phyloP scores from a whole-genome alignment of 1,284 basidiomycete species.

The Microbotryum scabiosae region DNA sequence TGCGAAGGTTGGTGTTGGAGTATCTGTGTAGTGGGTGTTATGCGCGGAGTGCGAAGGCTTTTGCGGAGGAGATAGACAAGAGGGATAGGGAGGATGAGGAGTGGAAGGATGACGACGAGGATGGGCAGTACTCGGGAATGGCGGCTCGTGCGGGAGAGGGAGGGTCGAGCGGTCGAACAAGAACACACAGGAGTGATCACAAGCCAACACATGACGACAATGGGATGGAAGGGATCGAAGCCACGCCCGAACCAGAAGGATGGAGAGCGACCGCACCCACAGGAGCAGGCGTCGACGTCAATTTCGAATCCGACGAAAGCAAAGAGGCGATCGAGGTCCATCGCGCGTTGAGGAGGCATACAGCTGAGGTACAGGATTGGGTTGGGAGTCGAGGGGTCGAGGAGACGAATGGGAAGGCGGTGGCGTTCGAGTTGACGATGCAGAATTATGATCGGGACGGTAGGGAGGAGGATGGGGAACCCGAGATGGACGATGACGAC shows the following conservation, averaged over 20 bases:
- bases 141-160: not conserved
- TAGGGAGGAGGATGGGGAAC: too few relatives aligned
- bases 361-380: not conserved
- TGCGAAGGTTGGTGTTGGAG: constrained; percentile 62
- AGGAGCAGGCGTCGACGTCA: not conserved
- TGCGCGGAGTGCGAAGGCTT: constrained; percentile 59
- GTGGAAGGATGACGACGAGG: not conserved
- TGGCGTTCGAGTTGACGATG: constrained; percentile 3
- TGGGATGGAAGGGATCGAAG: constrained; percentile 26
- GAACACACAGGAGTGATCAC: not conserved
- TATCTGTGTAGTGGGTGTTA: constrained; percentile 69
- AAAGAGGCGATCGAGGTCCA: too few relatives aligned
- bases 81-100: not conserved
- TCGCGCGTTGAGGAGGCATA: not conserved
- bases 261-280: not conserved
- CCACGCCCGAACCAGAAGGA: constrained; percentile 16
- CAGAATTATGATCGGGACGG: too few relatives aligned
- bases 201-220: not conserved
- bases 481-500: not conserved
- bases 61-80: constrained; percentile 54
- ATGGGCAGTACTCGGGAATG: not conserved
- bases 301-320: not conserved
- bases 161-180: not conserved
- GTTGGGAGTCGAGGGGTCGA: not conserved
- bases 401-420: constrained; percentile 1